Percentiles rank a stretch among this genome's conserved stretches.
Evolutionary conservation across 306 rosid species (phyloP).

Genomic region (Gillenia trifoliata): DNA sequence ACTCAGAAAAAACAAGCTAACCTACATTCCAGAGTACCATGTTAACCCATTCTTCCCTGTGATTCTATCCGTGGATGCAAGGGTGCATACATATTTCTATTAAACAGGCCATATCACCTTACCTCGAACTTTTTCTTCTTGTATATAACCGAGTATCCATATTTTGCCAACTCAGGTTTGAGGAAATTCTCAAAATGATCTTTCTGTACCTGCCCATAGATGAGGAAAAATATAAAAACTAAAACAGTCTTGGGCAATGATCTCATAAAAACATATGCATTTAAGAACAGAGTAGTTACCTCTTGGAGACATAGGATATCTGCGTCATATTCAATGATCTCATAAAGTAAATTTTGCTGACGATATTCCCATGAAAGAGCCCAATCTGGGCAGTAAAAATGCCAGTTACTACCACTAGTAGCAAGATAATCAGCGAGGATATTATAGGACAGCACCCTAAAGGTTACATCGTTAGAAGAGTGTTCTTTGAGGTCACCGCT

Average conservation of each 20-base stretch:
- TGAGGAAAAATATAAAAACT: neutral
- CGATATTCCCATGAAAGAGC: constrained; percentile 36
- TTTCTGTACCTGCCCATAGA: constrained; percentile 30
- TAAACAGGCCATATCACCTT: neutral
- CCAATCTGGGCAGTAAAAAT: constrained; percentile 24
- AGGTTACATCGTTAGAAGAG: constrained; percentile 1
- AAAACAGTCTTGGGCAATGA: neutral
- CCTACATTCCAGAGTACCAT: neutral
- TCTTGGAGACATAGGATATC: constrained; percentile 45
- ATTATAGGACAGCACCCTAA: constrained; percentile 38
- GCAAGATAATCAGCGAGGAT: constrained; percentile 16
- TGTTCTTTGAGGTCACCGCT: neutral
- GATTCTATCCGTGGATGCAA: neutral
- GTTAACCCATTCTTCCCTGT: neutral
- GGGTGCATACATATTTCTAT: neutral
- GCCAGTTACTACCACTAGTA: neutral
- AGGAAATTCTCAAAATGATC: constrained; percentile 31
- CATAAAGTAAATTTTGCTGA: constrained; percentile 20
- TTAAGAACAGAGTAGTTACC: constrained; percentile 16
- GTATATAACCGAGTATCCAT: constrained; percentile 29
- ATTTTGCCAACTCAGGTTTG: constrained; percentile 24
- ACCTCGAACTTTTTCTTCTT: constrained; percentile 21
- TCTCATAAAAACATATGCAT: neutral
- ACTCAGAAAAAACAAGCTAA: neutral
- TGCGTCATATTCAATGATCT: constrained; percentile 28